These are phyloP conservation scores for Metschnikowia peoriensis DNA, from an alignment of 805 yeast genomes.

Conservation along the genomic window DNA sequence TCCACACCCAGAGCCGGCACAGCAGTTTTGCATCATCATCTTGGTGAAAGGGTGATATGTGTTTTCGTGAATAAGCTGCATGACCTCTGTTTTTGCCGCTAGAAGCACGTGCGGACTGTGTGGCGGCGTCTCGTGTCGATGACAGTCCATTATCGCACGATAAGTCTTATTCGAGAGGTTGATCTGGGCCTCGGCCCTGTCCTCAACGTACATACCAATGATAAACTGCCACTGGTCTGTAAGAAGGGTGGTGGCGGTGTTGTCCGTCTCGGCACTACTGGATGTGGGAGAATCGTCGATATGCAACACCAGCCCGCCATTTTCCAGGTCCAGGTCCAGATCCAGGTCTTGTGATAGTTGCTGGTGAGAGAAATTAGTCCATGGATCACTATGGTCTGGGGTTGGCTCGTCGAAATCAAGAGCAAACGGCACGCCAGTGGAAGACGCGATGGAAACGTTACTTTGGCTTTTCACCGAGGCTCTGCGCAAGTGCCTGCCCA, in stretches of 20 bases:
- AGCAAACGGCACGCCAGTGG: constrained; percentile 15
- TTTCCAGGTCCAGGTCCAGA: not conserved
- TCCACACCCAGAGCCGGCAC: not conserved
- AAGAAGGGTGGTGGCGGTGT: not conserved
- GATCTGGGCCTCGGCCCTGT: constrained; percentile 47
- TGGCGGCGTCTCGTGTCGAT: constrained; percentile 17
- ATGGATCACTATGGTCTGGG: constrained; percentile 15
- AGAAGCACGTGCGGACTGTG: constrained; percentile 28
- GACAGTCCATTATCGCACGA: constrained; percentile 22
- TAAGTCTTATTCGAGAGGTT: constrained; percentile 44
- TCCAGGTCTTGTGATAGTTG: constrained; percentile 15
- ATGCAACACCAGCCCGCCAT: not conserved
- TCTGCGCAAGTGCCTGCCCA: constrained; percentile 5
- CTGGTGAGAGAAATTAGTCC: constrained; percentile 20
- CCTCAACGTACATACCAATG: constrained; percentile 38
- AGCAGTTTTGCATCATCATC: not conserved
- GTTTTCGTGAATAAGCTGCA: constrained; percentile 35
- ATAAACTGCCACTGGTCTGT: constrained; percentile 38
- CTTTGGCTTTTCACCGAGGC: constrained; percentile 8
- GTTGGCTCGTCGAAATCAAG: constrained; percentile 26
- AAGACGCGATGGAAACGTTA: constrained; percentile 4
- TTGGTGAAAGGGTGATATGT: constrained; percentile 23
- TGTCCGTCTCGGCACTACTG: not conserved
- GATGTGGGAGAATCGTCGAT: not conserved
- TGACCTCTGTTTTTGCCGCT: constrained; percentile 31